Evolutionary conservation across 2,329 filamentous ascomycete genomes (phyloP).

Genomic region (Colletotrichum sansevieriae): DNA sequence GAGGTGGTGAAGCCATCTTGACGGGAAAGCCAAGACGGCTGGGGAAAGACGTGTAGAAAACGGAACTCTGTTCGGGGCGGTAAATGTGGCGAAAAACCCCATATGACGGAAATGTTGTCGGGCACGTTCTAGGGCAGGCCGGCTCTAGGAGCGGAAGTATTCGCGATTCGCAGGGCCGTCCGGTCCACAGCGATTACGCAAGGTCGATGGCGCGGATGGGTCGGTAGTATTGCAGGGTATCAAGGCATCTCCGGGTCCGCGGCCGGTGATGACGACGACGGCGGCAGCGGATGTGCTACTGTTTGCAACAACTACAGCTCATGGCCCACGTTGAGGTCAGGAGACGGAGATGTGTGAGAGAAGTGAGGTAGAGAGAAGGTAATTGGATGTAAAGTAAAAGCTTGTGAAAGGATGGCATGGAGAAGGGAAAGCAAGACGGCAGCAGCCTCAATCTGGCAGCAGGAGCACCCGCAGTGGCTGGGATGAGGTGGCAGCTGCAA

Average conservation of each 20-base stretch:
- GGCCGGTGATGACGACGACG: constrained; percentile 18
- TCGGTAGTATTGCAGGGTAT: constrained; percentile 22
- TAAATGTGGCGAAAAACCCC: background rate
- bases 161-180: constrained; percentile 25
- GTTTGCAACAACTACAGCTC: background rate
- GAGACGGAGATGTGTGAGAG: background rate
- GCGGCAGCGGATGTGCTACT: constrained; percentile 23
- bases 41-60: background rate
- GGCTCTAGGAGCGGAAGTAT: constrained; percentile 17
- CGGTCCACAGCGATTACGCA: constrained; percentile 30
- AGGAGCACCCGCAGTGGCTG: constrained; percentile 1
- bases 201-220: constrained; percentile 13
- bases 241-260: constrained; percentile 24
- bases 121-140: constrained; percentile 3
- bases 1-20: constrained; percentile 31
- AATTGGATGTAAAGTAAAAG: background rate
- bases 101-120: background rate
- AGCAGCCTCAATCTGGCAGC: constrained; percentile 1
- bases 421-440: background rate
- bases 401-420: background rate
- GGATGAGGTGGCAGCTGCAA: background rate
- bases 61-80: background rate
- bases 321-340: constrained; percentile 2
- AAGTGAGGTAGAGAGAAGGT: background rate
- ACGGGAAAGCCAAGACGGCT: constrained; percentile 9